Evolutionary conservation across 2,329 filamentous ascomycete genomes (phyloP).

Genomic region (Fusarium staphyleae): DNA sequence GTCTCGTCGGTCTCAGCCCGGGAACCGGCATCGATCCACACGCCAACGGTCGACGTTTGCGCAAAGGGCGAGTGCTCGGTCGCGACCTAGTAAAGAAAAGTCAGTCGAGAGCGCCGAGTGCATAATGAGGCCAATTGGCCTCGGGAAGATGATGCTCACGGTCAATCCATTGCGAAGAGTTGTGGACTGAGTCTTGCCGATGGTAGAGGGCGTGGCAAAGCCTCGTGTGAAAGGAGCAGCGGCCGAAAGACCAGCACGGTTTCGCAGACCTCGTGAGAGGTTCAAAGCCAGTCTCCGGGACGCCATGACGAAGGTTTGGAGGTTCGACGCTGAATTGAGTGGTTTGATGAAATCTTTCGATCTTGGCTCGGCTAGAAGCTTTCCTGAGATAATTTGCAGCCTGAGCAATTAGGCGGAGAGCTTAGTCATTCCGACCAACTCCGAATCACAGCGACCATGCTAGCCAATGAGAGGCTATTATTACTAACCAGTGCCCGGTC

Average conservation of each 20-base stretch:
- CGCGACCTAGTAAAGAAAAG: conserved; percentile 72
- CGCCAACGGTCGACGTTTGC: conserved; percentile 96
- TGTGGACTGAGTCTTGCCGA: conserved; percentile 91
- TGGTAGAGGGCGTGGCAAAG: conserved; percentile 84
- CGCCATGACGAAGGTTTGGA: conserved; percentile 76
- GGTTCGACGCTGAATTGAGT: conserved; percentile 60
- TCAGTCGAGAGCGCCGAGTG: conserved; percentile 38
- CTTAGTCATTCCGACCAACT: conserved; percentile 53
- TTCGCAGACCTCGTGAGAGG: conserved; percentile 88
- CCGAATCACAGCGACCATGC: conserved; percentile 45
- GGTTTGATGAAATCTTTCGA: conserved; percentile 63
- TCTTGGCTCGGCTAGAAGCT: conserved; percentile 55
- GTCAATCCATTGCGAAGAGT: conserved; percentile 98
- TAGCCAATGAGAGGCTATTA: conserved; percentile 47
- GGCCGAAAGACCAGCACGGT: conserved; percentile 81
- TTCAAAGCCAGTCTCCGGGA: conserved; percentile 97
- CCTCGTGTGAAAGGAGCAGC: conserved; percentile 81
- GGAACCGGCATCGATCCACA: conserved; percentile 99
- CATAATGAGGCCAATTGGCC: conserved; percentile 50
- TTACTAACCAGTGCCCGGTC: conserved; percentile 43
- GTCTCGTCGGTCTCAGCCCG: conserved; percentile 97
- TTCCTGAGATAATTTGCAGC: conserved; percentile 54
- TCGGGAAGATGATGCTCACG: conserved; percentile 59
- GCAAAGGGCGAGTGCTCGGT: conserved; percentile 98
- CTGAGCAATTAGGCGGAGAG: conserved; percentile 50